These are phyloP conservation scores for Lentinus brumalis DNA, from an alignment of 768 basidiomycete genomes.

Conservation along the genomic window DNA sequence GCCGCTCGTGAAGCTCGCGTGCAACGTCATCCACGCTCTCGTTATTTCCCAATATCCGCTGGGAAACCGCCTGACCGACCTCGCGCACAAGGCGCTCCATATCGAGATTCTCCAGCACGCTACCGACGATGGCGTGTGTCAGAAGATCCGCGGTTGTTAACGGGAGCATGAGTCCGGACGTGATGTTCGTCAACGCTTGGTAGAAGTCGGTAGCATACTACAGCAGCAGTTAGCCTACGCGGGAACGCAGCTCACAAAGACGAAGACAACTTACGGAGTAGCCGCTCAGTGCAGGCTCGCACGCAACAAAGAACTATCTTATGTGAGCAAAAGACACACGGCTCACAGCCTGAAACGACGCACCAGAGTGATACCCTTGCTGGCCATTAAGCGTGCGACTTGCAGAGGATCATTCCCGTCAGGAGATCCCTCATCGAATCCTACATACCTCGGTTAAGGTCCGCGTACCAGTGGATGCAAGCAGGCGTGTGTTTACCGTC, in stretches of 20 bases:
- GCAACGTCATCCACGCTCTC: constrained; percentile 98
- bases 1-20: constrained; percentile 87
- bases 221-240: constrained; percentile 16
- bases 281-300: constrained; percentile 93
- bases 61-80: constrained; percentile 91
- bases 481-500: constrained; percentile 62
- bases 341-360: constrained; percentile 24
- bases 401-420: constrained; percentile 91
- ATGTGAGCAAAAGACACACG: constrained; percentile 8
- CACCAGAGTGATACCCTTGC: constrained; percentile 87
- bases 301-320: constrained; percentile 94
- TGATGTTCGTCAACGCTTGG: constrained; percentile 88
- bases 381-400: constrained; percentile 87
- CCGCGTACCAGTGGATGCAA: constrained; percentile 12
- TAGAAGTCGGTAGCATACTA: constrained; percentile 94
- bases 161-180: constrained; percentile 95
- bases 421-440: constrained; percentile 92
- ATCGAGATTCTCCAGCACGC: constrained; percentile 95
- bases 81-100: constrained; percentile 97
- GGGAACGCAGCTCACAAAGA: not conserved
- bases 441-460: constrained; percentile 40
- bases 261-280: constrained; percentile 64
- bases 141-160: constrained; percentile 93
- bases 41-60: constrained; percentile 88
- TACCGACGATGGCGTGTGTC: constrained; percentile 94